Percentiles rank a stretch among this genome's conserved stretches.
phyloP scores from a whole-genome alignment of 208 protist species.

The Trypanosomatidae sp. region DNA sequence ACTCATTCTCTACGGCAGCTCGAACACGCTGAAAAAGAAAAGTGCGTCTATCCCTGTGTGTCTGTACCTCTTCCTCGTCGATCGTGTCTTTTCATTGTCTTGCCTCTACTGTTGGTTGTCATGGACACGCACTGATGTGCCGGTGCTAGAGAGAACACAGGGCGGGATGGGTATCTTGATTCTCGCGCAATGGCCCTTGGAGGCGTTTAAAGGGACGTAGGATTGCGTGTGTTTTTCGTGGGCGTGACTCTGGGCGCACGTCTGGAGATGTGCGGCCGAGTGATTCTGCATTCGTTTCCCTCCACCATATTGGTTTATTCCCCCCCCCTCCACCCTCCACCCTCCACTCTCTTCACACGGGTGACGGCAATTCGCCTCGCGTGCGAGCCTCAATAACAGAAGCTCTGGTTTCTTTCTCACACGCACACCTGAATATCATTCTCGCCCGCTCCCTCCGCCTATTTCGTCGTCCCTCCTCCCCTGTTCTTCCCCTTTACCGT shows the following conservation, averaged over 20 bases:
- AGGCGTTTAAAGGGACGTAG: neutral
- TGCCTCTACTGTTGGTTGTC: neutral
- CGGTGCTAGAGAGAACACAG: neutral
- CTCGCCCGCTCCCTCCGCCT: neutral
- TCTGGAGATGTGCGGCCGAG: neutral
- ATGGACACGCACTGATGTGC: neutral
- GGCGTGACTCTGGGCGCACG: neutral
- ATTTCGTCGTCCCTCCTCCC: neutral
- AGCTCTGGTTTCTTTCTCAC: neutral
- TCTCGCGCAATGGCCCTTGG: neutral
- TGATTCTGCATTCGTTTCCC: neutral
- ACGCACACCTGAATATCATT: neutral
- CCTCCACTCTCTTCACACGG: neutral
- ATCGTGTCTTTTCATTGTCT: neutral
- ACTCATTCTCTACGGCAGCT: neutral
- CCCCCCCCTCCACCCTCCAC: neutral
- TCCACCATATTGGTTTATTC: neutral
- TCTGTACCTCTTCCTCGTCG: neutral
- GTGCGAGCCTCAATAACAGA: neutral
- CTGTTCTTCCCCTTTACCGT: neutral
- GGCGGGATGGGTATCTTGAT: neutral
- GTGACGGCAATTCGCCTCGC: neutral
- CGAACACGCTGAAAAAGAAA: neutral
- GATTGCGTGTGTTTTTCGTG: neutral
- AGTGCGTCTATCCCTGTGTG: neutral